Conservation (phyloP, 371 early-diverging fungal species). For the Haplosporangium sp. region DNA sequence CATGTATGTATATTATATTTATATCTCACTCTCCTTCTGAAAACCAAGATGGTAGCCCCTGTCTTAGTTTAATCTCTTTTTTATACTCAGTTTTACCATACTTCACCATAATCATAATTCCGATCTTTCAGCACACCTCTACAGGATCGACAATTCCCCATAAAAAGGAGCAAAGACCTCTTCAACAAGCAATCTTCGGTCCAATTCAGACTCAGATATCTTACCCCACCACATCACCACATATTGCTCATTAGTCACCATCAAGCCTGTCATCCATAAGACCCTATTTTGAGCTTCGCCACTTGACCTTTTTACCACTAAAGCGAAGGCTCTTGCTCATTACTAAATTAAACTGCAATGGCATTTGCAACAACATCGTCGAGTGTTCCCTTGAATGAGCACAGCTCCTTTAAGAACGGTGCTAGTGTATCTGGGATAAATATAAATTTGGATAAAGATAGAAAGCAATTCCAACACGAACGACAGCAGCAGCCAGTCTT, state of each 20-base stretch:
- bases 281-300: background rate
- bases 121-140: background rate
- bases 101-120: background rate
- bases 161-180: background rate
- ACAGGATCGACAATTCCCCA: background rate
- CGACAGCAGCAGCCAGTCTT: too few species aligned
- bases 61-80: background rate
- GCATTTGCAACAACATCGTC: background rate
- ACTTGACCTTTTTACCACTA: background rate
- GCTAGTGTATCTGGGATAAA: background rate
- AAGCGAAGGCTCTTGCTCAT: background rate
- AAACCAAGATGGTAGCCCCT: background rate
- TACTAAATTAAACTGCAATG: background rate
- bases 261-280: too few species aligned
- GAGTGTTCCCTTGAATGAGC: background rate
- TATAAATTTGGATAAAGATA: background rate
- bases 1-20: too few species aligned
- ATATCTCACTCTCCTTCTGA: background rate
- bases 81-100: too few species aligned
- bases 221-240: background rate
- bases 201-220: background rate
- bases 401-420: background rate
- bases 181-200: background rate
- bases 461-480: background rate
- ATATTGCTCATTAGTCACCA: too few species aligned